Percentiles rank a stretch among this genome's conserved stretches.
Conservation (phyloP, 257 asterid genomes). For the Misopates orontium region DNA sequence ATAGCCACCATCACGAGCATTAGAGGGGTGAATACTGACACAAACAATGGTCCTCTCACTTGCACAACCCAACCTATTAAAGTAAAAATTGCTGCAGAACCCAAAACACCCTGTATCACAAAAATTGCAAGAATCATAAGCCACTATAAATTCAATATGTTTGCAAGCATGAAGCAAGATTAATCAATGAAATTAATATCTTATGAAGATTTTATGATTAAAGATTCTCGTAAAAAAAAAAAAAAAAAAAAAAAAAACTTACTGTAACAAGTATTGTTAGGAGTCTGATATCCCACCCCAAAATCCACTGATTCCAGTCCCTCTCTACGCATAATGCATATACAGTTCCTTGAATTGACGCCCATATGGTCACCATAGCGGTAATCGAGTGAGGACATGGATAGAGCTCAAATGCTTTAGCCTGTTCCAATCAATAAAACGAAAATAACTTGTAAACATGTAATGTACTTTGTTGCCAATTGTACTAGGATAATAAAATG, state of each 20-base stretch:
- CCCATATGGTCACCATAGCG: constrained; percentile 53
- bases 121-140: background rate
- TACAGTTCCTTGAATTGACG: constrained; percentile 35
- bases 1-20: constrained; percentile 37
- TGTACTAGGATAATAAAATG: no score
- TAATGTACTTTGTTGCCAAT: background rate
- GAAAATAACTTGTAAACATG: no score
- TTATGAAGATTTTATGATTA: no score
- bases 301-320: constrained; percentile 57
- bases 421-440: constrained; percentile 29
- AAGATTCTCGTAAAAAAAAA: no score
- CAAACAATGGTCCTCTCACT: constrained; percentile 38
- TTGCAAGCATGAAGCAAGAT: background rate
- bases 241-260: no score
- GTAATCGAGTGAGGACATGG: constrained; percentile 65
- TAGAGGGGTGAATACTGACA: constrained; percentile 38
- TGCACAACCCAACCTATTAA: constrained; percentile 36
- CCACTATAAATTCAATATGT: background rate
- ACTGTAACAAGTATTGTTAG: constrained; percentile 46
- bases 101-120: constrained; percentile 33
- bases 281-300: constrained; percentile 63
- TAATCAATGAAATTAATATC: background rate
- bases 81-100: constrained; percentile 31
- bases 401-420: constrained; percentile 45
- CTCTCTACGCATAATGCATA: constrained; percentile 48